Evolutionary conservation across 768 basidiomycete species (phyloP), one percentile per base, ranked within the genome.

Genomic region (Trametes gibbosa): DNA sequence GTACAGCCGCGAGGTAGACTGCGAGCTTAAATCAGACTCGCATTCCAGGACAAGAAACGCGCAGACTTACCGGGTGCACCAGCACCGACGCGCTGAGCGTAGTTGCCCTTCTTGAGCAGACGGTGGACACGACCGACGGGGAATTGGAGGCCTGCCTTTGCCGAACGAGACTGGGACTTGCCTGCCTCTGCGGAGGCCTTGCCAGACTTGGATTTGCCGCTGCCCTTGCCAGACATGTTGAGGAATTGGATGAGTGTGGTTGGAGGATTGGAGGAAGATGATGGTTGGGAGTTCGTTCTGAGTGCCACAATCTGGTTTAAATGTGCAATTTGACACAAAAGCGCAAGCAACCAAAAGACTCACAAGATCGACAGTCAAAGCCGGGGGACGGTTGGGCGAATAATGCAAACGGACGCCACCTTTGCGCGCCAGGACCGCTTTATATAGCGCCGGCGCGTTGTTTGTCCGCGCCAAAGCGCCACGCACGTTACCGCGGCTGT

Each of bases 111-210:
- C 81, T 93, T 91, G 68, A 95, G 74, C 63, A 90, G 81, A 81
- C 92, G 88, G 73, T 93, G 92, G 67, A 95, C 87, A 86, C 94
- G 90, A 77, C 93, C 91, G 67, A 96, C 93, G 43, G 93, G 94
- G 77, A 90, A 90, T 73, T 90, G 89, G 53, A 90, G 85, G 55
- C 89, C 89, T 45, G 89, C 88, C 68, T 82, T 85, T 32, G 86
- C 81, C 7, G 88, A 89, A 62, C 89, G 89, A 1, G 87, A 88
- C 59, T 82, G 81, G 14, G 81, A 76, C 71, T 84, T 89, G 69
- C 62, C 59, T 16, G 68, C 69, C 7, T 78, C 77, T 37, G 79
- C 80, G 29, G 74, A 61, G 34, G 80, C 78, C 76, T 86, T 89
- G 67, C 89, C 88, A 52, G 86, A 82, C 65, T 84, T 78, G 48